phyloP scores from a whole-genome alignment of 345 rosid genomes.

The Eucalyptus tenuipes region DNA sequence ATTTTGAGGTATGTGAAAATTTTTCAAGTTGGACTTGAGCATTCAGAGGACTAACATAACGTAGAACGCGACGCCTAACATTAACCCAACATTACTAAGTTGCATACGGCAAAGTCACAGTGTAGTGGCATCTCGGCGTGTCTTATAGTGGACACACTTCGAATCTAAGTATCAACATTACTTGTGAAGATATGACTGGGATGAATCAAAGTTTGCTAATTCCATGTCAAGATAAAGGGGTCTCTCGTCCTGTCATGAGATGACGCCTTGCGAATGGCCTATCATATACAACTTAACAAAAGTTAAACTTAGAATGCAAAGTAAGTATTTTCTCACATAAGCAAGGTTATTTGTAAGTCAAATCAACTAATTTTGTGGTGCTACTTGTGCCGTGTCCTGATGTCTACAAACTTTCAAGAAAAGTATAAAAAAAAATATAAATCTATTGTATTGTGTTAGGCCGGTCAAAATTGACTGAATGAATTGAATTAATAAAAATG shows the following conservation, averaged over 20 bases:
- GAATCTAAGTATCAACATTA: not conserved
- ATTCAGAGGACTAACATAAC: not conserved
- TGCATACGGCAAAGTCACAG: not conserved
- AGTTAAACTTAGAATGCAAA: not conserved
- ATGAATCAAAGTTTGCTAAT: not conserved
- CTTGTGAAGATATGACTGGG: not conserved
- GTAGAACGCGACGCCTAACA: not conserved
- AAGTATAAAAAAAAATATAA: too few species aligned
- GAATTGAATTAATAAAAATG: rapidly evolving
- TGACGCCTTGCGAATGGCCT: not conserved
- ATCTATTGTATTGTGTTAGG: too few species aligned
- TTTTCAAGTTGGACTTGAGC: not conserved
- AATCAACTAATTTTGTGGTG: not conserved
- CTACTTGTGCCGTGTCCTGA: not conserved
- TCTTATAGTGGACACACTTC: not conserved
- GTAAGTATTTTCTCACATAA: not conserved
- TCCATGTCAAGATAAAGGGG: not conserved
- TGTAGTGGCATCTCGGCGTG: not conserved
- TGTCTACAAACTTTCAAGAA: not conserved
- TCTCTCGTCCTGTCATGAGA: not conserved
- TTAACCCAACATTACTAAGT: not conserved
- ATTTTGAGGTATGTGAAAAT: not conserved
- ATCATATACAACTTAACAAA: not conserved
- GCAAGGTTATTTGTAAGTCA: not conserved
- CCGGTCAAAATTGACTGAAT: rapidly evolving